Conservation (phyloP, 1,139 yeast species). For the Wickerhamomyces sp. region DNA sequence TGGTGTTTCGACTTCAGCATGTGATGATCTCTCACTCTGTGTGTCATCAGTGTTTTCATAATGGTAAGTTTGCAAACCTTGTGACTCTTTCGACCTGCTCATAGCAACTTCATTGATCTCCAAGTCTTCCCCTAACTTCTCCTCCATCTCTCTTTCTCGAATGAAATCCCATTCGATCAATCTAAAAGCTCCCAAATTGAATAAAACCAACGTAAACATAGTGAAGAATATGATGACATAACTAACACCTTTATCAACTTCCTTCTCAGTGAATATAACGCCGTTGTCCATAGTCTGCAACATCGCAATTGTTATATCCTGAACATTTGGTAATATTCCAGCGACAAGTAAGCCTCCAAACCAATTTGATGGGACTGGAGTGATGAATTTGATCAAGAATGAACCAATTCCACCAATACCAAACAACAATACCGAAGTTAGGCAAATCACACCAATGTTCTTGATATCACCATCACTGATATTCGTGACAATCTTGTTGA, state of each 20-base stretch:
- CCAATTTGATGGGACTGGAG: constrained; percentile 67
- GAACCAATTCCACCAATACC: constrained; percentile 10
- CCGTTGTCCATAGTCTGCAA: constrained; percentile 75
- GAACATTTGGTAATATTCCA: constrained; percentile 76
- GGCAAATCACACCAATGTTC: constrained; percentile 58
- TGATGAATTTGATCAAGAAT: constrained; percentile 21
- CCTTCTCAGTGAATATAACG: constrained; percentile 45
- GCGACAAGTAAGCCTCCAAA: constrained; percentile 70
- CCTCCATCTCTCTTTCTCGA: neutral
- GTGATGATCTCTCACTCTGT: neutral
- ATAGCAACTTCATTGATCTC: neutral
- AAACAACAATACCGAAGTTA: constrained; percentile 9
- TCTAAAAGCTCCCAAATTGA: constrained; percentile 69
- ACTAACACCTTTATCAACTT: constrained; percentile 74
- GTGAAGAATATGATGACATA: constrained; percentile 74
- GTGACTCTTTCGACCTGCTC: neutral
- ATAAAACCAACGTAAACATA: constrained; percentile 61
- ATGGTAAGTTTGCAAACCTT: neutral
- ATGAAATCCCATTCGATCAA: constrained; percentile 67
- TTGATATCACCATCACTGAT: constrained; percentile 69
- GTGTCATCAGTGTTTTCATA: too few relatives aligned
- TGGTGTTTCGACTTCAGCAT: neutral
- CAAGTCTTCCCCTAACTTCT: too few relatives aligned
- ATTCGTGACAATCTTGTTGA: constrained; percentile 68
- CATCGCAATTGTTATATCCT: constrained; percentile 87